Evolutionary conservation across 768 basidiomycete genomes (phyloP).

Genomic region (Tulasnella calospora): DNA sequence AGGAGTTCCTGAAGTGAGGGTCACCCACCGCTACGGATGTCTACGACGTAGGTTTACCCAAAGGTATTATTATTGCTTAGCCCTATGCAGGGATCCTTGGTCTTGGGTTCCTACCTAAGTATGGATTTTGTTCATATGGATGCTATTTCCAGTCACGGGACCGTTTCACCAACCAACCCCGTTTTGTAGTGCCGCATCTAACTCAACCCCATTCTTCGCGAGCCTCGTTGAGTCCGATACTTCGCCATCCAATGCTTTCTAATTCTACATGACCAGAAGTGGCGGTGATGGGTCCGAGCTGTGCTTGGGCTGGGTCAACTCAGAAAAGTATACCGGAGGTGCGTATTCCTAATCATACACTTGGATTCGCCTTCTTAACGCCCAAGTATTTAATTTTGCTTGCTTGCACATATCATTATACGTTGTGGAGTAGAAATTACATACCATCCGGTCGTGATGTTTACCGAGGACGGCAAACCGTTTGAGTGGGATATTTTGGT

Average conservation of each 20-base stretch:
- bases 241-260: slow-evolving; percentile 1
- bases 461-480: not conserved
- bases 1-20: not conserved
- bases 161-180: not conserved
- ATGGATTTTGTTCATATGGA: no score
- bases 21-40: not conserved
- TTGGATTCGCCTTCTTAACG: not conserved
- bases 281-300: not conserved
- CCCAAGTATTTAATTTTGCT: no score
- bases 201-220: not conserved
- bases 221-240: not conserved
- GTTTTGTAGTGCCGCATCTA: not conserved
- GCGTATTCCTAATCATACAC: not conserved
- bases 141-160: no score
- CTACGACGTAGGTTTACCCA: not conserved
- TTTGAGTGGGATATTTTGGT: not conserved
- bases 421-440: not conserved
- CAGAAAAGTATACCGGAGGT: slow-evolving; percentile 12
- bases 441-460: not conserved
- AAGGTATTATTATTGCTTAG: not conserved
- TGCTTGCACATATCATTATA: not conserved
- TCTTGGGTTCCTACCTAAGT: not conserved
- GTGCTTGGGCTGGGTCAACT: slow-evolving; percentile 8
- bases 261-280: not conserved
- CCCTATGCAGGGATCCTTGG: slow-evolving; percentile 4